A percentile compares a stretch with the other conserved stretches of the same genome.
These are phyloP conservation scores for Ogataea trehalophila DNA, from an alignment of 805 yeast genomes.

Conservation along the genomic window DNA sequence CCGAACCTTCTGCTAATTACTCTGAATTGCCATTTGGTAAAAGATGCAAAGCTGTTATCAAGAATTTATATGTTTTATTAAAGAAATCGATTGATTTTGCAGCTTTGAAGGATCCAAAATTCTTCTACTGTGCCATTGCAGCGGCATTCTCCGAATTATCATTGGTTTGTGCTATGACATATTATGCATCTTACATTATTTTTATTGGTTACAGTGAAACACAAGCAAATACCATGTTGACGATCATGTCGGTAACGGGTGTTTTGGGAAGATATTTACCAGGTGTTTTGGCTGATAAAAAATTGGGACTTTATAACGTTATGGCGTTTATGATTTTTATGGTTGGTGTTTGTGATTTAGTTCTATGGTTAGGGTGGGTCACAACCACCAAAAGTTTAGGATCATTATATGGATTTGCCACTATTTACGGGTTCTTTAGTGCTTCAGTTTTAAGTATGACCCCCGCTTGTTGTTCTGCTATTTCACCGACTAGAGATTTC, in stretches of 20 bases:
- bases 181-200: conserved; percentile 40
- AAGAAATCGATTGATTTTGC: conserved; percentile 25
- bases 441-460: conserved; percentile 53
- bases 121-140: conserved; percentile 34
- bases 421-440: conserved; percentile 47
- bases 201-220: conserved; percentile 38
- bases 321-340: conserved; percentile 44
- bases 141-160: conserved; percentile 37
- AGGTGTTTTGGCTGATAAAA: conserved; percentile 46
- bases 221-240: conserved; percentile 38
- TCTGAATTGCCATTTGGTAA: conserved; percentile 3
- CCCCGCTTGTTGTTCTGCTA: conserved; percentile 57
- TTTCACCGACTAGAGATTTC: conserved; percentile 36
- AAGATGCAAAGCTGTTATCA: conserved; percentile 4
- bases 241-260: conserved; percentile 45
- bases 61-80: conserved; percentile 11
- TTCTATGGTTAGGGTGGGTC: conserved; percentile 60
- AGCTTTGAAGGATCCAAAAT: conserved; percentile 35
- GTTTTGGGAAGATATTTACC: conserved; percentile 52
- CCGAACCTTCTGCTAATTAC: conserved; percentile 7
- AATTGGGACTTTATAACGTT: conserved; percentile 52
- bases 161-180: conserved; percentile 36
- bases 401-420: conserved; percentile 47
- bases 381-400: conserved; percentile 25
- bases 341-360: conserved; percentile 41